phyloP scores from a whole-genome alignment of 2,329 filamentous ascomycete genomes.

The Sarocladium kiliense region DNA sequence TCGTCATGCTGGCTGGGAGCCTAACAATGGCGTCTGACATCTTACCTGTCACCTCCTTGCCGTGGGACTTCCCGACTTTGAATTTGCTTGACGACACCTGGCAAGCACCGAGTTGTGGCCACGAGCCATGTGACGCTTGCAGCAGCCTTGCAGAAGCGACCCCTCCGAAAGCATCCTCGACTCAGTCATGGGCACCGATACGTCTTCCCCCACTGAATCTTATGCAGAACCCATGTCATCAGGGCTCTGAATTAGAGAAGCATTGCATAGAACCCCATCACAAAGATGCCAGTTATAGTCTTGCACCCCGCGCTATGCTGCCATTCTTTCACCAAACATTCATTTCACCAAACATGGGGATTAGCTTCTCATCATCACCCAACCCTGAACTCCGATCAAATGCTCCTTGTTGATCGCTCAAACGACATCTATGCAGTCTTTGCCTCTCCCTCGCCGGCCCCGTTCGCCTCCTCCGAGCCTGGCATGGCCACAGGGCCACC shows the following conservation, averaged over 20 bases:
- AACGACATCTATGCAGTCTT: background rate
- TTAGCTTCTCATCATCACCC: background rate
- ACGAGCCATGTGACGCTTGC: background rate
- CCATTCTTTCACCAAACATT: background rate
- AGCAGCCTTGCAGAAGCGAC: background rate
- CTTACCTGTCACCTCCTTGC: too few relatives aligned
- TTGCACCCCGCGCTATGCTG: background rate
- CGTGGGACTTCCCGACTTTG: too few relatives aligned
- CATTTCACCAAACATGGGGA: background rate
- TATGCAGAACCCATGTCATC: too few relatives aligned
- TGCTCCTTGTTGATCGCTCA: background rate
- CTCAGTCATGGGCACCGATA: too few relatives aligned
- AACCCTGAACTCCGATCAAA: background rate
- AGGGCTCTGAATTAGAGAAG: too few relatives aligned
- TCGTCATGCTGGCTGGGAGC: background rate
- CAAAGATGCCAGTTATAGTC: too few relatives aligned
- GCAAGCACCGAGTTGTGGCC: background rate
- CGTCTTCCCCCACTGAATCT: too few relatives aligned
- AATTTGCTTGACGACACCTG: too few relatives aligned
- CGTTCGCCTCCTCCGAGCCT: slow-evolving; percentile 14
- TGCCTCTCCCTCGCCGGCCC: background rate
- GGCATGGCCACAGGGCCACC: slow-evolving; percentile 66
- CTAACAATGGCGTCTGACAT: background rate
- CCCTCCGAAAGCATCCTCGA: background rate
- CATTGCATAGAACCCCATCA: too few relatives aligned